Evolutionary conservation across 306 rosid species (phyloP), one percentile per base, ranked within the genome.

Genomic region (Castanea crenata): DNA sequence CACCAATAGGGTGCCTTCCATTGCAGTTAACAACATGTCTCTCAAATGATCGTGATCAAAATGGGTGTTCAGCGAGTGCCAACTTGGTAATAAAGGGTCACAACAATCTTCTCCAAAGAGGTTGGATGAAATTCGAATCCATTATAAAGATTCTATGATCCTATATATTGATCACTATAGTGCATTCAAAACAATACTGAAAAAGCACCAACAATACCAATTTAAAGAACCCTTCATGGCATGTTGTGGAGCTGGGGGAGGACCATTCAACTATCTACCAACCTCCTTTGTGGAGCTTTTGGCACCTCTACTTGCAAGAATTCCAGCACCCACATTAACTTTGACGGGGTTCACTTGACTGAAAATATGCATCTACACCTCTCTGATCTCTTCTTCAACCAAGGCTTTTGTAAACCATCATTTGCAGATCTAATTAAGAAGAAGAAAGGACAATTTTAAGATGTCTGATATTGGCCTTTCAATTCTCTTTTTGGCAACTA

Each of bases 341-440:
- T 80, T 77, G 84, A 81, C 5, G 84, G 84, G 41, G 18, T 76
- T 71, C 79, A 81, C 65, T 64, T 76, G 15, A 74, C 84, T 7
- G 80, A 76, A 44, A 55, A 77, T 54, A 76, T 81, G 84, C 67
- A 81, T 12, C 70, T 31, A 34, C 55, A 70, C 8, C 29, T 81
- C 10, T 18, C 77, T 70, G 59, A 81, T 19, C 77, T 75, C 44
- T 76, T 81, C 44, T 64, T 81, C 80, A 61, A 81, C 35, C 69
- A 76, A 32, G 76, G 76, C 55, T 74, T 46, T 19, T 76, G 84
- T 61, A 34, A 61, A 10, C 84, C 84, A 14, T 75, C 84, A 1
- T 70, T 81, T 18, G 44, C 19, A 0, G 77, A 81, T n/a, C 46
- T 76, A 0, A 6, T 71, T 21, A 49, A 3, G 73, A 71, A 57